Percentiles rank a stretch among this genome's conserved stretches.
Evolutionary conservation across 768 basidiomycete species (phyloP).

Genomic region (Amanita phalloides): DNA sequence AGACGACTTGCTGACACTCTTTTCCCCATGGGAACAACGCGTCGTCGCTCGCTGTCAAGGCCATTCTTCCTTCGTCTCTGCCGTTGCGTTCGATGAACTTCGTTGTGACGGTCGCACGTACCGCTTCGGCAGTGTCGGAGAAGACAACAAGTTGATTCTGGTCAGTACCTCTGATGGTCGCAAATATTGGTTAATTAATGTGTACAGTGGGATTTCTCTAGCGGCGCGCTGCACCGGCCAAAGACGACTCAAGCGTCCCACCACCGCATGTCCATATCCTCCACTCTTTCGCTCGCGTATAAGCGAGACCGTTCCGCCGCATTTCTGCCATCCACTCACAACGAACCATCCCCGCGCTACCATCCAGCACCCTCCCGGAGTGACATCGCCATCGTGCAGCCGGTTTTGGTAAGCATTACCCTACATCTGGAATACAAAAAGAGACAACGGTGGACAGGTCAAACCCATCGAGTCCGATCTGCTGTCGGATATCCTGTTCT

Average conservation of each 20-base stretch:
- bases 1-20: conserved; percentile 91
- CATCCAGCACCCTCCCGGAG: conserved; percentile 88
- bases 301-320: conserved; percentile 52
- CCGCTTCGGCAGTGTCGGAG: conserved; percentile 91
- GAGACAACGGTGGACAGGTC: conserved; percentile 31
- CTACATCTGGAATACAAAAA: background rate
- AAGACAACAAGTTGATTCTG: conserved; percentile 90
- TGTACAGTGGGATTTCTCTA: conserved; percentile 86
- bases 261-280: conserved; percentile 61
- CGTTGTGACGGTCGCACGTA: conserved; percentile 86
- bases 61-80: conserved; percentile 89
- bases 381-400: conserved; percentile 84
- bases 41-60: conserved; percentile 95
- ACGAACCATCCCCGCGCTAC: conserved; percentile 39
- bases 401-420: conserved; percentile 60
- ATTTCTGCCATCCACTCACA: conserved; percentile 41
- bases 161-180: conserved; percentile 30
- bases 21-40: conserved; percentile 89
- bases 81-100: conserved; percentile 83
- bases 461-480: conserved; percentile 79
- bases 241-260: conserved; percentile 50
- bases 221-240: conserved; percentile 82
- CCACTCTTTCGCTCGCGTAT: conserved; percentile 63
- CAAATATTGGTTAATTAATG: background rate
- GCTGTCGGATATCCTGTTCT: conserved; percentile 62